Conservation (phyloP, 2,329 filamentous ascomycete genomes). For the Xylaria sp. region DNA sequence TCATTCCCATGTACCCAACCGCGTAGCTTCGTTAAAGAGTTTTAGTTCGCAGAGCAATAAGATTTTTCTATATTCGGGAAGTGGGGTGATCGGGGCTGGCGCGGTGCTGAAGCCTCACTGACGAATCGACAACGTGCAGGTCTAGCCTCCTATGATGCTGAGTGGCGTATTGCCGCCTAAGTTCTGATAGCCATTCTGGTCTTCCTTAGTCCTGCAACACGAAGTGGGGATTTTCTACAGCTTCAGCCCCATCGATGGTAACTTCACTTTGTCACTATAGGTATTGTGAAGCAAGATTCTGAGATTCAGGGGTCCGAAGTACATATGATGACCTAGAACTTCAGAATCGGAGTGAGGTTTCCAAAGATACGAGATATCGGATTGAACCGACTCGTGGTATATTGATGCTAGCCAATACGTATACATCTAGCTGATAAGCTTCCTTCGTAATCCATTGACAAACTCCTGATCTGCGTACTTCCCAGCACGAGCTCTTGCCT, state of each 20-base stretch:
- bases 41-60: neutral
- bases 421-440: conserved; percentile 49
- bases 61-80: neutral
- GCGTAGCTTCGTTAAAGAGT: neutral
- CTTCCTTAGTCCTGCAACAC: neutral
- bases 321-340: neutral
- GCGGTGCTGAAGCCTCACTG: neutral
- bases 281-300: neutral
- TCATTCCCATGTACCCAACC: neutral
- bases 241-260: neutral
- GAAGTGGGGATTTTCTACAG: neutral
- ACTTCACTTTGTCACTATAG: neutral
- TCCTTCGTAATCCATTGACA: conserved; percentile 69
- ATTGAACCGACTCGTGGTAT: neutral
- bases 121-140: neutral
- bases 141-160: neutral
- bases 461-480: conserved; percentile 74
- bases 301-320: too few species aligned
- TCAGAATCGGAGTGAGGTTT: neutral
- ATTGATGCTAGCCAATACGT: neutral
- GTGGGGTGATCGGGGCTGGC: neutral
- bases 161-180: neutral
- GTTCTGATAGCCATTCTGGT: neutral
- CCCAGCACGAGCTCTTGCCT: conserved; percentile 65
- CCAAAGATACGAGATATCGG: neutral